Base-by-base conservation (phyloP, 1,139 yeast species). In the Pichia sp. region DNA sequence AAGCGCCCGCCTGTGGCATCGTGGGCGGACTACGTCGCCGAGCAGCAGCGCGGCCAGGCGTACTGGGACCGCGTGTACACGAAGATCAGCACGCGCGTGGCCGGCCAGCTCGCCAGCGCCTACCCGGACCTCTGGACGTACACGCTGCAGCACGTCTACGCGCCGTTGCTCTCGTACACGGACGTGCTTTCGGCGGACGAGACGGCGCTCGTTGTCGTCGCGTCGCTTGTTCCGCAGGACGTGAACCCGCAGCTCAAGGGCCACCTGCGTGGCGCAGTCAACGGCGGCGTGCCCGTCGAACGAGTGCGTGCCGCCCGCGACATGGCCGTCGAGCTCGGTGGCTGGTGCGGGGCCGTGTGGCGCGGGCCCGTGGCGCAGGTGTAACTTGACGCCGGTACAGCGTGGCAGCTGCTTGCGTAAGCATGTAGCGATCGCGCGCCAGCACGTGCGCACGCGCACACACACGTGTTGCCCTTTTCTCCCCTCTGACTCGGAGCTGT, bases 171-270 rank as follows among this genome's bases (percentile, higher is more conserved):
- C 56, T 85, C 95, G 36, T 87, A 71, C 67, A 80, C 84, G 12
- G 85, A 77, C 4, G 76, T 89, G 2, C 73, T 91, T 43, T 69
- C 77, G 10, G 84, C 87, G 1, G 77, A 75, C 59, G 96, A 90
- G 60, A 86, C 96, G 0, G 84, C 93, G 43, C 69, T 89, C 63
- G 85, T 90, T 49, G 83, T 91, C 5, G 81, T 91, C 34, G 86
- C 95, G 1, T 79, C 92, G 58, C 76, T 92, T 63, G 84, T 91
- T 14, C 97, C 97, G 0, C 97, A 89, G 67, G 96, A 91, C 68
- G 97, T 91, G n/a, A 88, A 87, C 62, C 96, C 97, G 0, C 97
- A 91, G 66, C 75, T 91, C 61, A 89, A 89, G 71, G 97, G 97
- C 0, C 97, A 91, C 67, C 75, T 91, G 59, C 81, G 78, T 65